These are phyloP conservation scores for Mortierella antarctica DNA, from an alignment of 192 early-diverging fungal species.

Conservation along the genomic window DNA sequence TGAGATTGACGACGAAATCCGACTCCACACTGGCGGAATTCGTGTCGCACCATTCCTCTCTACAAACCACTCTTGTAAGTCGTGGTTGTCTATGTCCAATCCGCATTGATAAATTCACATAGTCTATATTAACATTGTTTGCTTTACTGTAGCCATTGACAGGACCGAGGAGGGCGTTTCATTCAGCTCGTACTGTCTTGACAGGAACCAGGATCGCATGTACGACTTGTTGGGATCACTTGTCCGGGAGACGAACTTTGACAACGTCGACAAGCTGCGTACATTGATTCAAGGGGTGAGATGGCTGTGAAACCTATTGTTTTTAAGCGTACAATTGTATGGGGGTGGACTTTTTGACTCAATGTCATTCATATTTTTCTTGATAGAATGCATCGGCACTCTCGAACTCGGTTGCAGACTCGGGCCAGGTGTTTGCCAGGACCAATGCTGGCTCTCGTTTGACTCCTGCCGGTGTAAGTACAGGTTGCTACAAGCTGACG, in stretches of 20 bases:
- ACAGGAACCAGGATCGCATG: constrained; percentile 79
- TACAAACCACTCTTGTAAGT: constrained; percentile 69
- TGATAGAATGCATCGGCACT: constrained; percentile 72
- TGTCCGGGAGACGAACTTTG: constrained; percentile 76
- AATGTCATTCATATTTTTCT: constrained; percentile 4
- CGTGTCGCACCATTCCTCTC: constrained; percentile 72
- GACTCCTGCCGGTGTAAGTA: constrained; percentile 65
- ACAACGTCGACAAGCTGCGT: constrained; percentile 74
- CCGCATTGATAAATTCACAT: neutral
- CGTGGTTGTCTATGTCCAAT: neutral
- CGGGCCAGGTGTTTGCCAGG: constrained; percentile 86
- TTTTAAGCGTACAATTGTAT: neutral
- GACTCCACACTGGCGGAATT: constrained; percentile 88
- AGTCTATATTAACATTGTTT: too few species aligned
- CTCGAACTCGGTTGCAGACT: constrained; percentile 83
- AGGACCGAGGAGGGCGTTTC: constrained; percentile 74
- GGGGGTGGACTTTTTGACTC: neutral
- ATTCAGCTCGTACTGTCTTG: constrained; percentile 73
- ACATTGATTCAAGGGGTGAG: constrained; percentile 76
- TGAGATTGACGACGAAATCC: constrained; percentile 88
- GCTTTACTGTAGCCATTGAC: constrained; percentile 57
- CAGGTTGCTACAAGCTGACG: neutral
- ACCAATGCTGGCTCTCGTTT: constrained; percentile 72
- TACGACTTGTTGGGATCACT: constrained; percentile 80
- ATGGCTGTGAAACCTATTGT: neutral